phyloP scores from a whole-genome alignment of 768 basidiomycete species.

The Leccinum pellstonianum region DNA sequence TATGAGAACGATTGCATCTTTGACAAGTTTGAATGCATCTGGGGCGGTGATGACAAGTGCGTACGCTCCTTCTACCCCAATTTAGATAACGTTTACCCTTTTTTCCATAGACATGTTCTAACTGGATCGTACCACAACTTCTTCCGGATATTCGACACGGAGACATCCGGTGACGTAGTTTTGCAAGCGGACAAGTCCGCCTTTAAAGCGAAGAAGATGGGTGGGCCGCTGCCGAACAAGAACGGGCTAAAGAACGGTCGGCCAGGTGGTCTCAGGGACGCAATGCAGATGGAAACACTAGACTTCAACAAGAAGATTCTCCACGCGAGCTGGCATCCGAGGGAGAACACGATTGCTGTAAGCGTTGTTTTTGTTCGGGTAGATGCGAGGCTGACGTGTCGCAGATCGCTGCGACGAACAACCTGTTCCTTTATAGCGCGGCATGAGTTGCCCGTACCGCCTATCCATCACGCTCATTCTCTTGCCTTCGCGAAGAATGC shows the following conservation, averaged over 20 bases:
- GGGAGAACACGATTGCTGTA: slow-evolving; percentile 97
- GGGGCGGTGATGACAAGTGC: slow-evolving; percentile 93
- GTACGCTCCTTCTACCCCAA: slow-evolving; percentile 36
- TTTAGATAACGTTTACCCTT: slow-evolving; percentile 11
- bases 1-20: slow-evolving; percentile 99
- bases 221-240: slow-evolving; percentile 76
- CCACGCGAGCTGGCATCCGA: slow-evolving; percentile 96
- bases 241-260: slow-evolving; percentile 75
- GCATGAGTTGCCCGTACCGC: slow-evolving; percentile 34
- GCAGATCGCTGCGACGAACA: slow-evolving; percentile 86
- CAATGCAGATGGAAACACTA: slow-evolving; percentile 81
- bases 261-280: slow-evolving; percentile 67
- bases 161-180: slow-evolving; percentile 83
- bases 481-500: slow-evolving; percentile 14
- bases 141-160: slow-evolving; percentile 98
- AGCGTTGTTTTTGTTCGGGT: slow-evolving; percentile 32
- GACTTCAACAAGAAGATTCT: slow-evolving; percentile 98
- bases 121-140: slow-evolving; percentile 99
- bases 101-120: slow-evolving; percentile 72
- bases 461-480: neutral
- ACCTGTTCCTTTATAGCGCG: slow-evolving; percentile 36
- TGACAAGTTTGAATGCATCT: slow-evolving; percentile 99
- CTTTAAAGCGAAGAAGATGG: slow-evolving; percentile 99
- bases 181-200: slow-evolving; percentile 99
- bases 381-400: slow-evolving; percentile 8